These are phyloP conservation scores for Immersiella caudata DNA, from an alignment of 495 filamentous ascomycete species.

Conservation along the genomic window DNA sequence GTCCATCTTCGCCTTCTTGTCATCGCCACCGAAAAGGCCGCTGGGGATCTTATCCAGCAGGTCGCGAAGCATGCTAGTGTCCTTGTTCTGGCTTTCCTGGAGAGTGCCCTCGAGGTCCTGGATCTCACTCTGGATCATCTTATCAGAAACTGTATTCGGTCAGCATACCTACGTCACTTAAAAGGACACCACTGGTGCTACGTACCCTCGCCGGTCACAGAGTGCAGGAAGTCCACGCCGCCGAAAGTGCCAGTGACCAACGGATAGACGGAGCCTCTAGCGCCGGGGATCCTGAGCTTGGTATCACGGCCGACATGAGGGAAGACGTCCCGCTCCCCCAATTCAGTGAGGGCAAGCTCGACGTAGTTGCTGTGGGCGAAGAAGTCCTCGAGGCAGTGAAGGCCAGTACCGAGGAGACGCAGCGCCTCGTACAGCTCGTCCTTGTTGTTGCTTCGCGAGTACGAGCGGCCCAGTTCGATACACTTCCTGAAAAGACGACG, in stretches of 20 bases:
- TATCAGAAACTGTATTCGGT: constrained; percentile 66
- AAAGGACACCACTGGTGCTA: background rate
- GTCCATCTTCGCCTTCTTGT: constrained; percentile 67
- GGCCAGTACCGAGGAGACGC: constrained; percentile 79
- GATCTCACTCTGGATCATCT: constrained; percentile 83
- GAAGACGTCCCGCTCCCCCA: constrained; percentile 78
- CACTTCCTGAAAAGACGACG: constrained; percentile 69
- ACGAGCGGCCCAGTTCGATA: constrained; percentile 74
- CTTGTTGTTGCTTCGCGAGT: constrained; percentile 62
- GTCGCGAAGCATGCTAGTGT: constrained; percentile 70
- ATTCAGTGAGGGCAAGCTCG: constrained; percentile 81
- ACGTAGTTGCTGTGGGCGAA: constrained; percentile 90
- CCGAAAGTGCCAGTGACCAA: constrained; percentile 90
- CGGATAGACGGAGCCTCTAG: constrained; percentile 67
- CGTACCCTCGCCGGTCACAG: constrained; percentile 75
- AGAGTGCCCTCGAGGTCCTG: constrained; percentile 80
- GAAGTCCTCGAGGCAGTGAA: constrained; percentile 92
- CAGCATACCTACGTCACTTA: constrained; percentile 14
- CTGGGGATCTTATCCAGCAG: constrained; percentile 77
- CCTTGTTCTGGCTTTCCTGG: constrained; percentile 54
- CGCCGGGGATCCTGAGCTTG: constrained; percentile 65
- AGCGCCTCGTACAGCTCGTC: constrained; percentile 82
- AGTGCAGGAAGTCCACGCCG: constrained; percentile 83
- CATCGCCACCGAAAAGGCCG: constrained; percentile 70
- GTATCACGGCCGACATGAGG: constrained; percentile 80